These are phyloP conservation scores for Luffa aegyptiaca DNA, from an alignment of 306 rosid genomes.

Conservation along the genomic window DNA sequence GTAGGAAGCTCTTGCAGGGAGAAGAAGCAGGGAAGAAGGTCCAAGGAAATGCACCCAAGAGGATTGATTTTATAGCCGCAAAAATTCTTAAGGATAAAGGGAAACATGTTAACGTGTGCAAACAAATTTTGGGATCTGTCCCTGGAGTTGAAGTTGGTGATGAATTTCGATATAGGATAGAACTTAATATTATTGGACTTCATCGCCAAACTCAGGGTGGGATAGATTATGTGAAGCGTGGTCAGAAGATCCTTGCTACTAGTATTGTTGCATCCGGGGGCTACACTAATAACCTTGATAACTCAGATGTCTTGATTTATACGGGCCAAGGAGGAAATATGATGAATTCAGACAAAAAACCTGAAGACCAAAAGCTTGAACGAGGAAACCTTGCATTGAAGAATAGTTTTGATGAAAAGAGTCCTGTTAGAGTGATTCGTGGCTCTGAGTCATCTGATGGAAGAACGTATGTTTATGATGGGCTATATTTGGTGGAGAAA, in stretches of 20 bases:
- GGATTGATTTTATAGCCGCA: constrained; percentile 54
- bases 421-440: constrained; percentile 83
- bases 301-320: constrained; percentile 59
- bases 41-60: constrained; percentile 17
- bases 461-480: constrained; percentile 70
- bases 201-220: constrained; percentile 76
- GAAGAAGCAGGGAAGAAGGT: constrained; percentile 44
- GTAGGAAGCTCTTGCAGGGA: constrained; percentile 70
- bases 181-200: constrained; percentile 70
- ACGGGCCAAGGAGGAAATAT: constrained; percentile 93
- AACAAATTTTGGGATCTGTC: constrained; percentile 58
- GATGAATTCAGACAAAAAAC: constrained; percentile 45
- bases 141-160: constrained; percentile 95
- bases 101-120: constrained; percentile 49
- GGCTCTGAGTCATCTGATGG: constrained; percentile 62
- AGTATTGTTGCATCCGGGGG: constrained; percentile 87
- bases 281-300: constrained; percentile 58
- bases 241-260: constrained; percentile 52
- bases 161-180: constrained; percentile 79
- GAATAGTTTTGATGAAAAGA: constrained; percentile 54
- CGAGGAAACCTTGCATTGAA: constrained; percentile 90
- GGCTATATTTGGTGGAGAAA: constrained; percentile 57
- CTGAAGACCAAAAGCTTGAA: constrained; percentile 94
- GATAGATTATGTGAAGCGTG: constrained; percentile 57
- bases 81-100: constrained; percentile 44